phyloP scores from a whole-genome alignment of 352 stramenopile species.

The Phytophthora pini region DNA sequence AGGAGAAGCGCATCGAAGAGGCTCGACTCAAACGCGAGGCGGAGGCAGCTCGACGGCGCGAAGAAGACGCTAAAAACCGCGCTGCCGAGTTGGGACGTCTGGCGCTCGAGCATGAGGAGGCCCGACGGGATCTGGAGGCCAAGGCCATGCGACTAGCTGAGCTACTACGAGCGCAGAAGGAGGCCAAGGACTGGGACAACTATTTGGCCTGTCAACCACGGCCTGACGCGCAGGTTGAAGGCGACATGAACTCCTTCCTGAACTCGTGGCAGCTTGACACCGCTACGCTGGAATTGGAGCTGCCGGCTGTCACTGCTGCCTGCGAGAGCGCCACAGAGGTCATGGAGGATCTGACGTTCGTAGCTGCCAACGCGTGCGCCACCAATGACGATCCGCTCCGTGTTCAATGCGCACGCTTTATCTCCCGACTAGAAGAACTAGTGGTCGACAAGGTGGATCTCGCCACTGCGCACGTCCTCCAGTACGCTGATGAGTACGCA shows the following conservation, averaged over 20 bases:
- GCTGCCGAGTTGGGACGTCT: conserved; percentile 72
- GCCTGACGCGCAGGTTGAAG: conserved; percentile 70
- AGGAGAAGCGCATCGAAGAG: conserved; percentile 78
- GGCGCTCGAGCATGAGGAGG: conserved; percentile 54
- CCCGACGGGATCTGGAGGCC: conserved; percentile 58
- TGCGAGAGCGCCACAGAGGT: conserved; percentile 69
- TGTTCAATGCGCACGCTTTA: conserved; percentile 53
- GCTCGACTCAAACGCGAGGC: conserved; percentile 64
- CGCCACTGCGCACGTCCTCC: conserved; percentile 68
- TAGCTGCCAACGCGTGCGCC: conserved; percentile 58
- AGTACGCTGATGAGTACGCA: conserved; percentile 79
- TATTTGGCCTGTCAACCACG: conserved; percentile 77
- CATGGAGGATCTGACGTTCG: conserved; percentile 65
- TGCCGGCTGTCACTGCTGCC: conserved; percentile 41
- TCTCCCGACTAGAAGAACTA: conserved; percentile 57
- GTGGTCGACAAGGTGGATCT: conserved; percentile 73
- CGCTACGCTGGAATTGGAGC: conserved; percentile 48
- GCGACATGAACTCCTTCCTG: conserved; percentile 85
- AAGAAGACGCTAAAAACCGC: conserved; percentile 72
- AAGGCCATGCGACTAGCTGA: conserved; percentile 67
- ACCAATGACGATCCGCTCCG: conserved; percentile 55
- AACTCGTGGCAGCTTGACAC: conserved; percentile 79
- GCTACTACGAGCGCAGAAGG: conserved; percentile 68
- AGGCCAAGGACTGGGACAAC: conserved; percentile 77
- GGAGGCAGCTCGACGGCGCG: conserved; percentile 60